Base-by-base conservation (phyloP, 192 early-diverging fungal genomes). In the Coemansia erecta region DNA sequence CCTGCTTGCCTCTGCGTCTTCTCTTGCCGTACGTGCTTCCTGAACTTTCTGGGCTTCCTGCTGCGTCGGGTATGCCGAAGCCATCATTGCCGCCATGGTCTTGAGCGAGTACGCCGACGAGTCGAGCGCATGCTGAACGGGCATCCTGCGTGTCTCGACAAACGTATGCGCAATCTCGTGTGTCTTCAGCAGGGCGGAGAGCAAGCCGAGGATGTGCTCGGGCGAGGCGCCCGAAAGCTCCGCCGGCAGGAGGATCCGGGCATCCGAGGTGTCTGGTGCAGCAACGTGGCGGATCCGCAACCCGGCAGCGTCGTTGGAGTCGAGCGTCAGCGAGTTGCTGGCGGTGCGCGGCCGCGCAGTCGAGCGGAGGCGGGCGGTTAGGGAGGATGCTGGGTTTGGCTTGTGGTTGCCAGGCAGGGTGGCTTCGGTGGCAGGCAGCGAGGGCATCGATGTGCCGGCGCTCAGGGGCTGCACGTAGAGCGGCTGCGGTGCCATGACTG, bases 81-180 rank as follows among this genome's bases (percentile, higher is more conserved):
- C 31, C 46, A 65, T 45, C 43, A 69, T 51, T 22, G 67, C 61
- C 15, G 68, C 68, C 10, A 63, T 63, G 42, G 61, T 63, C 45
- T 70, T 61, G 2, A 67, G 61, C n/a, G 71, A 59, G 45, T 66
- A 73, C 33, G 57, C 26, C 35, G 64, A 63, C 19, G 65, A 58
- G 40, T 63, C 49, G 10, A 72, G 33, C 2, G 64, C 64, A 2
- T 28, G 28, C 8, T 67, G 64, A 23, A 62, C 58, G 0, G 65
- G 71, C 57, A 67, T 58, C 6, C 51, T 45, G 19, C 59, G 59
- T 0, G 70, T 68, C 56, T 80, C 71, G 0, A 80, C 67, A 43
- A 73, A 80, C 28, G 70, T 70, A 40, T 70, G 67, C 21, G 71
- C 44, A 13, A 80, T 80, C 42, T 73, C 56, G 39, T 80, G 77